Evolutionary conservation across 495 filamentous ascomycete species (phyloP), one percentile per base, ranked within the genome.

Genomic region (Hypoxylon cercidicola): DNA sequence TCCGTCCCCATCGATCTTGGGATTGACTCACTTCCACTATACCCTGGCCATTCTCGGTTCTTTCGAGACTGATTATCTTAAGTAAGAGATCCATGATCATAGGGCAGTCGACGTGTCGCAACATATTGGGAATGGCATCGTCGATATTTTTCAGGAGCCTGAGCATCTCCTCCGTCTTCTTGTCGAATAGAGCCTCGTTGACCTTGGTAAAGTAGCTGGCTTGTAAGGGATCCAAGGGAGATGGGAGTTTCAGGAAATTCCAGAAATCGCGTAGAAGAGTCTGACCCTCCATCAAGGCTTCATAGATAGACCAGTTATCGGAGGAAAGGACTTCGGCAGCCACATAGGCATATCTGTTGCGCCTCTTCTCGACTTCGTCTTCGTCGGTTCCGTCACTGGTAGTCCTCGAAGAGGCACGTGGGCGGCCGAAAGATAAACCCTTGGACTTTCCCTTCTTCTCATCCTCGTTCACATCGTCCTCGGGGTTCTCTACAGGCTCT

Each of bases 131-230:
- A 20, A 99, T 83, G 30, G 96, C 89, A 35, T 88, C 87, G 28
- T 94, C 88, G 46, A 97, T 69, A 2, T 88, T 89, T 73, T 91
- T 95, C 63, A 98, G 84, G 47, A 98, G 87, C 13, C 88, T 88
- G 41, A 99, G 77, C 93, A 97, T 98, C 61, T 97, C 93, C 63
- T 93, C 90, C 28, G 96, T 97, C 84, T 98, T 98, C 76, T 93
- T 96, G 75, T 97, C 96, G 53, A 99, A 88, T 15, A 99, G 78
- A 2, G 93, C 88, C 74, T 99, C 95, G 77, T 97, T 98, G 65
- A 99, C 92, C 72, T 98, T 99, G 13, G 95, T 98, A 73, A 99
- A 99, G 67, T 98, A 98, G 64, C 93, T 93, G 5, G 95, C 95
- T 77, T 97, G 93, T 1, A 97, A 81, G 20, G 93, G 89, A 73